Base-by-base conservation (phyloP, 352 stramenopile species). In the Plasmopara viticola region DNA sequence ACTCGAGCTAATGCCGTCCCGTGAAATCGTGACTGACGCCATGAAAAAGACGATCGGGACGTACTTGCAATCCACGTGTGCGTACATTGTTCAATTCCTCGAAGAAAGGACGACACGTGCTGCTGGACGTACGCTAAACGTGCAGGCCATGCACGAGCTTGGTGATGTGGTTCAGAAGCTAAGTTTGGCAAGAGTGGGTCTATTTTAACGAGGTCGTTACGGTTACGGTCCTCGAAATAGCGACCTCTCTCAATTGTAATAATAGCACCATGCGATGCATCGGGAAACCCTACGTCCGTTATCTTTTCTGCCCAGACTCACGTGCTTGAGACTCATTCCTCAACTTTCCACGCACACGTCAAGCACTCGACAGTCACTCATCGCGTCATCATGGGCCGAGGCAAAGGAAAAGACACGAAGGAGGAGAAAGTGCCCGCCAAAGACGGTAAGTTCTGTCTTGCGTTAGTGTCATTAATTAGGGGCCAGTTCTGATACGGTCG, bases 351-450 rank as follows among this genome's bases (percentile, higher is more conserved):
- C 41, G 38, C 28, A 9, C 50, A 59, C 39, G 41, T 53, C 56
- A 60, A 53, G 37, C 35, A 43, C 44, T 44, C 60, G 50, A 38
- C 30, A 50, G 42, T 25, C 20, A 25, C 20, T 25, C 20, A 25
- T 25, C 20, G 20, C 0, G 42, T 28, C 51, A 38, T 14, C 41
- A 63, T 64, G 59, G 53, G 58, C 58, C 72, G 72, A 61, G 64
- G 62, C 48, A 66, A 65, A 52, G 56, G 56, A 35, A 64, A 70
- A 10, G 64, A 70, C 44, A 56, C 48, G 40, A 58, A 56, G 56
- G 60, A 75, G 15, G 67, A 68, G 40, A 68, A 76, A 58, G 66
- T 61, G 28, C 63, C 58, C 33, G 60, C 61, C 48, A 76, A 76
- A 54, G 66, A 76, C 20, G 56, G 60, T 68, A 51, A 47, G 60